Evolutionary conservation across 768 basidiomycete species (phyloP), one percentile per base, ranked within the genome.

Genomic region (Candolleomyces efflorescens): DNA sequence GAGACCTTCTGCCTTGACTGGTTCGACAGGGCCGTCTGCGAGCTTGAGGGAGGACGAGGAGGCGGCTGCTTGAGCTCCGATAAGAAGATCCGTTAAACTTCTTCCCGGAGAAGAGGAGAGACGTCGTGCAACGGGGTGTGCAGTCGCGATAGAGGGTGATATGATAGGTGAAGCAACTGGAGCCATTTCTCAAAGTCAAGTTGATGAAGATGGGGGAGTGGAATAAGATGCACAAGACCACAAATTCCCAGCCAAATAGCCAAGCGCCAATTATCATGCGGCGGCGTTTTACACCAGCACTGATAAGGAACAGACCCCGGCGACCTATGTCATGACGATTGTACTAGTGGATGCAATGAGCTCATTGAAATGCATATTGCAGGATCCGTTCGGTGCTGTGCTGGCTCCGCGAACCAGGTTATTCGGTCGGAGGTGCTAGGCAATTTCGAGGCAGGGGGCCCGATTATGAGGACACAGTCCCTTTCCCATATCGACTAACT

Each of bases 1-100:
- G 59, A 92, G 65, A 9, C 84, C 86, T 54, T 89, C 83, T 60
- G 81, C 79, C n/a, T 73, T 73, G 18, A 82, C 77, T 36, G 77
- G 75, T 59, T 81, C 76, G 23, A 67, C 65, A 15, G 75, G 70
- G 32, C 64, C 69, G 20, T 76, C 71, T 38, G 71, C 64, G 17
- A 74, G 65, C 43, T 67, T 70, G 56, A 75, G 68, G 47, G 74
- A 73, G 18, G 70, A 63, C 27, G 73, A 58, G 44, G 49, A 51
- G 17, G 20, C 49, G 17, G 49, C 5, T 32, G 32, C 32, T 11
- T 32, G 32, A 17, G 49, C 24, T 26, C 49, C 49, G 49, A 51
- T 51, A 51, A 51, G 49, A 9, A 51, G 23, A 26, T 51, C 49
- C 10, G 49, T 36, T 20, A 51, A 36, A 27, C 27, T 51, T 51